phyloP scores from a whole-genome alignment of 2,329 filamentous ascomycete species.

The Emericellopsis atlantica region DNA sequence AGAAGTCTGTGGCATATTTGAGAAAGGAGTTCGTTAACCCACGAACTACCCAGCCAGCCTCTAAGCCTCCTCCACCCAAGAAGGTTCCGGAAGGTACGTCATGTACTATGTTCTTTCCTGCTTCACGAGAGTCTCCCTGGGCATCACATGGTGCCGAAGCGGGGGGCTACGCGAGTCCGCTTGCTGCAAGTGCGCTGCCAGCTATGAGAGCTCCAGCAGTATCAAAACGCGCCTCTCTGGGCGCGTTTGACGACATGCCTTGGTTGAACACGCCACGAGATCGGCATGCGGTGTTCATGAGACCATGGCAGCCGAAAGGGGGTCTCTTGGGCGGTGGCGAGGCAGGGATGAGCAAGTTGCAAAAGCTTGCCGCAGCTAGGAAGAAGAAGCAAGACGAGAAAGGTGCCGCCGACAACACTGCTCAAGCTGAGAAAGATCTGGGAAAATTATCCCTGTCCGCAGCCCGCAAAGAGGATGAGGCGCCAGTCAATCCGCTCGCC shows the following conservation, averaged over 20 bases:
- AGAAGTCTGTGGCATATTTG: slow-evolving; percentile 72
- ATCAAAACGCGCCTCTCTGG: slow-evolving; percentile 4
- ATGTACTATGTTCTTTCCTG: slow-evolving; percentile 16
- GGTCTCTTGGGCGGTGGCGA: slow-evolving; percentile 61
- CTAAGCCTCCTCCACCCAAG: slow-evolving; percentile 9
- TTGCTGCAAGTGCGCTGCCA: background rate
- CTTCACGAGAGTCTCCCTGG: slow-evolving; percentile 3
- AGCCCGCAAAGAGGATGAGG: slow-evolving; percentile 14
- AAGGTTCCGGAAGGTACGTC: slow-evolving; percentile 31
- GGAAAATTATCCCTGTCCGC: slow-evolving; percentile 18
- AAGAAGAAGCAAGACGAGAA: slow-evolving; percentile 70
- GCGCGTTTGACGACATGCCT: slow-evolving; percentile 65
- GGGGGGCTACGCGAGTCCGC: slow-evolving; percentile 17
- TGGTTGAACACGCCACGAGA: slow-evolving; percentile 66
- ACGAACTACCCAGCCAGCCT: slow-evolving; percentile 19
- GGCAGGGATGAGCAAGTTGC: slow-evolving; percentile 75
- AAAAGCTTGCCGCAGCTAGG: slow-evolving; percentile 74
- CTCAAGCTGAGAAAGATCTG: slow-evolving; percentile 14
- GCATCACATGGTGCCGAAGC: slow-evolving; percentile 12
- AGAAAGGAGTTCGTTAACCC: slow-evolving; percentile 47
- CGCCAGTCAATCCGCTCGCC: slow-evolving; percentile 5
- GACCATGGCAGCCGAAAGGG: slow-evolving; percentile 39
- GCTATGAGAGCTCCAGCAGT: background rate
- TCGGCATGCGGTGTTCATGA: slow-evolving; percentile 52
- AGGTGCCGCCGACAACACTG: slow-evolving; percentile 15